Base-by-base conservation (phyloP, 2,329 filamentous ascomycete species). In the Colletotrichum lindemuthianum region DNA sequence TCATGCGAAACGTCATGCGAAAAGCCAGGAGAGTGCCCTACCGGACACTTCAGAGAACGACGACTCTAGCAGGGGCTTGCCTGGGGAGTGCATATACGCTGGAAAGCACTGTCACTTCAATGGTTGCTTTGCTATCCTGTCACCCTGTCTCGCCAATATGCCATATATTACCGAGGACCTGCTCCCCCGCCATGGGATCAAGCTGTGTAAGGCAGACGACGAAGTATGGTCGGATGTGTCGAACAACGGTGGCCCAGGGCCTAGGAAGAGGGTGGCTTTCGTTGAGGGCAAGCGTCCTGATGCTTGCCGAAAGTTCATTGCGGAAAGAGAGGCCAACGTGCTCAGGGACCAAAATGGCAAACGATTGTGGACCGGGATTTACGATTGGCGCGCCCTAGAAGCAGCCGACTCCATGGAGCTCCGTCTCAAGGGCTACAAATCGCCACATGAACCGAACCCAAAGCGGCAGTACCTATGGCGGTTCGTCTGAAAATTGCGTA, bases 341-440 rank as follows among this genome's bases (percentile, higher is more conserved):
- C 49, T 76, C 11, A 67, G 58, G 24, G 69, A 69, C 9, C 70
- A 70, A 3, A 68, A 70, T 2, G 74, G 74, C 5, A 67, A 69
- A 34, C 71, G 76, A 6, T 74, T 76, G 9, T 79, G 76, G 73
- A 75, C 82, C 2, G 73, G 74, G 6, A 74, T 83, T 2, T 82
- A 81, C 57, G 81, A 85, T 67, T 85, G 82, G 81, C 75, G 79
- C 5, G 70, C 83, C 6, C 63, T 85, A 50, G 73, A 77, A 37
- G 74, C 78, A 16, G 69, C 85, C 9, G 74, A 73, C 2, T 76
- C 77, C 39, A 61, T 75, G 47, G 82, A 85, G 59, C 73, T 75
- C 47, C 71, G 39, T 11, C 49, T 52, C 16, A 66, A 10, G 50
- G 66, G 63, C n/a, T 53, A 41, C 12, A 43, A 45, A 10, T 45